phyloP scores from a whole-genome alignment of 2,329 filamentous ascomycete genomes.

The Sporothrix schenckii region DNA sequence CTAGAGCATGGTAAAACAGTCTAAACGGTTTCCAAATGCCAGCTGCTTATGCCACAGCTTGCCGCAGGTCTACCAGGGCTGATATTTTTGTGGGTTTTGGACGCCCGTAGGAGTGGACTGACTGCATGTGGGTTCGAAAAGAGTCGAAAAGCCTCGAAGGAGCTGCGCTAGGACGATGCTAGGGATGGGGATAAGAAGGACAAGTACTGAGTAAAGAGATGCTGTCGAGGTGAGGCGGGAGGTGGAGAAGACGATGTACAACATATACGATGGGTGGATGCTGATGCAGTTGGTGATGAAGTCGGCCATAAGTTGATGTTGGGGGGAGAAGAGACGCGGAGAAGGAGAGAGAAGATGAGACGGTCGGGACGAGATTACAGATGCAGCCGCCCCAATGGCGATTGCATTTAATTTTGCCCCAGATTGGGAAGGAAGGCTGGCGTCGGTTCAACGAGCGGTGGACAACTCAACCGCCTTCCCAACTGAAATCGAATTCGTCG shows the following conservation, averaged over 20 bases:
- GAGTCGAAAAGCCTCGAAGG: not conserved
- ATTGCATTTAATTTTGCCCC: not conserved
- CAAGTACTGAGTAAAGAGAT: not conserved
- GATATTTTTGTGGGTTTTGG: not conserved
- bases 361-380: not conserved
- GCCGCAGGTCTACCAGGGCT: not conserved
- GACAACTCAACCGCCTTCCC: not conserved
- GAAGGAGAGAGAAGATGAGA: not conserved
- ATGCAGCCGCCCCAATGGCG: not conserved
- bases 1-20: not conserved
- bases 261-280: not conserved
- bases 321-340: not conserved
- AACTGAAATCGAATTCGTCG: not conserved
- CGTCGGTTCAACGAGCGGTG: too few species aligned
- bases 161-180: slow-evolving; percentile 1
- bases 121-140: not conserved
- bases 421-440: slow-evolving; percentile 21
- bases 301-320: not conserved
- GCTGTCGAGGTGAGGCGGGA: slow-evolving; percentile 9
- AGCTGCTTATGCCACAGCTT: not conserved
- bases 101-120: not conserved
- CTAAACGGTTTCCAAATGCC: not conserved
- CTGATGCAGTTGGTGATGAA: slow-evolving; percentile 3
- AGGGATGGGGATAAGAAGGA: not conserved
- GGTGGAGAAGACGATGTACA: slow-evolving; percentile 5